These are phyloP conservation scores for Debaryomyces castellii DNA, from an alignment of 805 yeast species.

Conservation along the genomic window DNA sequence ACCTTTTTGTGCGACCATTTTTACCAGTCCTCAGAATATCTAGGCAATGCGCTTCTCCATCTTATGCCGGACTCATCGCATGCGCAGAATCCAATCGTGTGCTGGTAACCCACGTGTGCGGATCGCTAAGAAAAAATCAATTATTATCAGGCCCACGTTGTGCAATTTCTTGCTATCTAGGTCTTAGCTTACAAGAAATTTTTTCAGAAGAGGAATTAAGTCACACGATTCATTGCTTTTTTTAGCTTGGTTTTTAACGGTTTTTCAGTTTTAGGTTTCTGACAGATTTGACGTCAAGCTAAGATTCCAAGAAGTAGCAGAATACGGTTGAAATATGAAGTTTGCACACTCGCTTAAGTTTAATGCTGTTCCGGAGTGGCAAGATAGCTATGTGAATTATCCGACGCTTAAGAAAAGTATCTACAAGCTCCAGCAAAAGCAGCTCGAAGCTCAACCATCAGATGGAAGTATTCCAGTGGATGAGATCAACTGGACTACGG, in stretches of 20 bases:
- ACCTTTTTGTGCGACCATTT: too few species aligned
- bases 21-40: too few species aligned
- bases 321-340: slow-evolving; percentile 33
- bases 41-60: neutral
- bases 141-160: slow-evolving; percentile 1
- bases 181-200: neutral
- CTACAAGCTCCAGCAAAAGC: slow-evolving; percentile 50
- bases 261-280: neutral
- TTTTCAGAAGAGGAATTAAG: slow-evolving; percentile 4
- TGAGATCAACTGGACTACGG: slow-evolving; percentile 19
- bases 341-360: slow-evolving; percentile 50
- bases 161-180: neutral
- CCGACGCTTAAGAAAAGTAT: slow-evolving; percentile 54
- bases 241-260: neutral
- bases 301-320: neutral
- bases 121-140: neutral
- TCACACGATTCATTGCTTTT: slow-evolving; percentile 8
- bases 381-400: slow-evolving; percentile 44
- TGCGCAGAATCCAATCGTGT: neutral
- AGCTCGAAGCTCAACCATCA: slow-evolving; percentile 23
- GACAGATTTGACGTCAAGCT: neutral
- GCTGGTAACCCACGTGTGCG: slow-evolving; percentile 1
- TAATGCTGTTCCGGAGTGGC: slow-evolving; percentile 57
- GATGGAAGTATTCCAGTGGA: slow-evolving; percentile 21
- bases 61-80: neutral